Percentiles rank a stretch among this genome's conserved stretches.
phyloP scores from a whole-genome alignment of 495 filamentous ascomycete genomes.

The Penicillium taxi region DNA sequence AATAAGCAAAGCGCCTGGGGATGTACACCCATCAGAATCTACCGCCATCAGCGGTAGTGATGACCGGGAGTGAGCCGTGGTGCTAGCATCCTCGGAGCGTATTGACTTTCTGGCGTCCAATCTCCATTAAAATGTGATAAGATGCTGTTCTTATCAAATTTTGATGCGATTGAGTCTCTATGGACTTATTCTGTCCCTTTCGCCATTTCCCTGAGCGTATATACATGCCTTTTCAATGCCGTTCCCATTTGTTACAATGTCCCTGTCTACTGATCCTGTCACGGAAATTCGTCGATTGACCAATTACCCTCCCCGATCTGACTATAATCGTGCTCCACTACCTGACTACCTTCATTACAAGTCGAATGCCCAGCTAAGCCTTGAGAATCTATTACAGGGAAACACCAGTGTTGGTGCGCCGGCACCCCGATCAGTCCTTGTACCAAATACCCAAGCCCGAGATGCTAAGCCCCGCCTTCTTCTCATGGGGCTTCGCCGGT shows the following conservation, averaged over 20 bases:
- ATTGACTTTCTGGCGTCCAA: background rate
- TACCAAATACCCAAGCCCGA: conserved; percentile 28
- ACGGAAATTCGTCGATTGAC: conserved; percentile 1
- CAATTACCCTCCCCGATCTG: too few relatives aligned
- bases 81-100: background rate
- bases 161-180: conserved; percentile 3
- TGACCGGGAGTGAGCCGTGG: background rate
- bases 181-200: conserved; percentile 1
- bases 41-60: background rate
- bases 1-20: background rate
- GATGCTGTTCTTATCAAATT: conserved; percentile 1
- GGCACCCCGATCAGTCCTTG: conserved; percentile 20
- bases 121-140: background rate
- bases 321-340: conserved; percentile 1
- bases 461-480: conserved; percentile 75
- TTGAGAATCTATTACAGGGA: conserved; percentile 31
- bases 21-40: background rate
- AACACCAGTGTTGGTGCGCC: conserved; percentile 16
- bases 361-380: conserved; percentile 31
- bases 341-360: too few relatives aligned
- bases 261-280: conserved; percentile 6
- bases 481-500: conserved; percentile 95
- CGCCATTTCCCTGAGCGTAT: background rate
- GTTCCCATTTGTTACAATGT: conserved; percentile 7
- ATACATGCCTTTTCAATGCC: conserved; percentile 9